These are phyloP conservation scores for Artomyces pyxidatus DNA, from an alignment of 768 basidiomycete species.

Conservation along the genomic window DNA sequence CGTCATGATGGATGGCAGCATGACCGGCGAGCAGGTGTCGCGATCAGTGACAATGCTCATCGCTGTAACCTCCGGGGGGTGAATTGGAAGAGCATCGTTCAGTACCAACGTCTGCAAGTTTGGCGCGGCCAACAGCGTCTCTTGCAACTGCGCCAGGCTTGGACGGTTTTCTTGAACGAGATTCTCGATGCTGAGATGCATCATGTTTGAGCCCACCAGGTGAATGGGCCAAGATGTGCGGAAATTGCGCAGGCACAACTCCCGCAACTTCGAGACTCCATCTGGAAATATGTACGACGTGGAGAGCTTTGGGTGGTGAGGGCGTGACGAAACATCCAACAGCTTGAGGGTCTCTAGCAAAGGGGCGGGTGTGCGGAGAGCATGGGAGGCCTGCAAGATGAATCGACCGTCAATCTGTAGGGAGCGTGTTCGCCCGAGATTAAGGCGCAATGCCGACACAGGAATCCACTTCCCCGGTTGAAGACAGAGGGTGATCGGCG, in stretches of 20 bases:
- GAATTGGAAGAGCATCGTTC: constrained; percentile 11
- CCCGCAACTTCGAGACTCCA: constrained; percentile 4
- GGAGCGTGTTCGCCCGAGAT: constrained; percentile 9
- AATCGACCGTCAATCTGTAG: constrained; percentile 1
- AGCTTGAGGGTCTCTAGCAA: constrained; percentile 8
- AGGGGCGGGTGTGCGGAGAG: constrained; percentile 4
- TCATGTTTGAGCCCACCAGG: constrained; percentile 8
- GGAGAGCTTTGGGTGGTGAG: background rate
- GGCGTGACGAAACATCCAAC: constrained; percentile 6
- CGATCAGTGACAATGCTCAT: background rate
- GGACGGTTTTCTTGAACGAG: constrained; percentile 3
- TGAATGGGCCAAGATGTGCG: constrained; percentile 9
- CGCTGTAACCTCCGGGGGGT: constrained; percentile 1
- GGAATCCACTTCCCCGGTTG: constrained; percentile 1
- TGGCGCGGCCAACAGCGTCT: constrained; percentile 2
- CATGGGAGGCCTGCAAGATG: constrained; percentile 3
- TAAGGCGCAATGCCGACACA: constrained; percentile 1
- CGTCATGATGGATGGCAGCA: background rate
- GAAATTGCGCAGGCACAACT: constrained; percentile 8
- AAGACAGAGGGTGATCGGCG: constrained; percentile 9
- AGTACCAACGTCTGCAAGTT: constrained; percentile 11
- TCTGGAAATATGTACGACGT: background rate
- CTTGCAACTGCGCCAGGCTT: constrained; percentile 1
- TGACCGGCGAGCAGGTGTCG: constrained; percentile 6
- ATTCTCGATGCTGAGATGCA: constrained; percentile 13